phyloP scores from a whole-genome alignment of 2,329 filamentous ascomycete genomes.

The Sporothrix luriei region DNA sequence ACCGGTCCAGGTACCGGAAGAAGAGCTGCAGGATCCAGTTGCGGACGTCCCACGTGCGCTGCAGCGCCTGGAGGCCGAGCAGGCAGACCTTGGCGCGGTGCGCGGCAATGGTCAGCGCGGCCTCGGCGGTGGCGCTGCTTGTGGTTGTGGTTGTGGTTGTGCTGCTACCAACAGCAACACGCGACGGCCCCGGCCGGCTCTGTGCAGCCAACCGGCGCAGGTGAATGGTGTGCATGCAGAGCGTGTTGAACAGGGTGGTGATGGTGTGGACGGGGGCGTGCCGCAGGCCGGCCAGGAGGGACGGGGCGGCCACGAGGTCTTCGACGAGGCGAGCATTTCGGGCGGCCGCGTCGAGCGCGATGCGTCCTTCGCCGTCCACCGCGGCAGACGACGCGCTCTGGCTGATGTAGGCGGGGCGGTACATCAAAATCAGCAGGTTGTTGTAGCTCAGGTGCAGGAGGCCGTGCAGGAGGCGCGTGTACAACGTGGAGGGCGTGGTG shows the following conservation, averaged over 20 bases:
- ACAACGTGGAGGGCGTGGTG: not conserved
- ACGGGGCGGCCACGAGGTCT: not conserved
- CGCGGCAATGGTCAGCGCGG: not conserved
- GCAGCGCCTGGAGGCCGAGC: not conserved
- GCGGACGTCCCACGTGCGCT: conserved; percentile 15
- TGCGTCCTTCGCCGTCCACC: not conserved
- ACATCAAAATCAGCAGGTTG: not conserved
- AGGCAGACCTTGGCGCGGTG: conserved; percentile 10
- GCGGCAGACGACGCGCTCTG: not conserved
- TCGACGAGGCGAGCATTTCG: not conserved
- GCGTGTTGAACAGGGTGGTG: conserved; percentile 3
- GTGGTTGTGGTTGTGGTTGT: too few species aligned
- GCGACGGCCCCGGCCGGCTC: not conserved
- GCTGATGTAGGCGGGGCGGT: not conserved
- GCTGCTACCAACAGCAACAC: too few species aligned
- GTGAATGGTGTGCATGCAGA: conserved; percentile 12
- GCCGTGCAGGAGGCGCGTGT: not conserved
- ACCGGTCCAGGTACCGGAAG: conserved; percentile 17
- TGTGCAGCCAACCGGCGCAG: not conserved
- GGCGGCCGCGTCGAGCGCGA: not conserved
- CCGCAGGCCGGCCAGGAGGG: not conserved
- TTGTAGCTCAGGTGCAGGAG: conserved; percentile 7
- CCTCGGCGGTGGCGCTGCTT: not conserved
- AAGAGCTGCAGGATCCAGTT: conserved; percentile 10
- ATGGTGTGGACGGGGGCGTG: not conserved